phyloP scores from a whole-genome alignment of 495 filamentous ascomycete genomes.

The Patellaria atrata region DNA sequence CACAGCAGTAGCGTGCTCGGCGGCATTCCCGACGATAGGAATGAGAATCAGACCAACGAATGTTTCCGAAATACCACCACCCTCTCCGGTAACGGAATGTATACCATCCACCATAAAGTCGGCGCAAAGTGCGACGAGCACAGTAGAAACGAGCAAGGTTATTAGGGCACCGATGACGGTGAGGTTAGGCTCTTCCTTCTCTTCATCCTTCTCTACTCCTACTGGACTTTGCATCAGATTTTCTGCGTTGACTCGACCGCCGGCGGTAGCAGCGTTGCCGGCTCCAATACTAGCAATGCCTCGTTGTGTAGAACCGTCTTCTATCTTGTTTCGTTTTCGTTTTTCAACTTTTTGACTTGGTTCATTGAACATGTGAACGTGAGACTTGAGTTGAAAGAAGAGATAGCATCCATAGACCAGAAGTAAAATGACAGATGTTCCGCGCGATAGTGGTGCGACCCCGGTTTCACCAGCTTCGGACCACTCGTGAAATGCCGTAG shows the following conservation, averaged over 20 bases:
- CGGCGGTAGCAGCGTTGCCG: slow-evolving; percentile 31
- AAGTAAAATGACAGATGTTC: slow-evolving; percentile 18
- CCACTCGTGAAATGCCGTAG: slow-evolving; percentile 65
- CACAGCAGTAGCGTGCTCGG: slow-evolving; percentile 90
- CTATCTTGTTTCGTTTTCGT: slow-evolving; percentile 29
- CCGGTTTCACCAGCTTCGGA: slow-evolving; percentile 36
- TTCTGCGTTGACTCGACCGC: slow-evolving; percentile 31
- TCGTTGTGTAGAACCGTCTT: slow-evolving; percentile 44
- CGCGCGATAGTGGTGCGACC: slow-evolving; percentile 45
- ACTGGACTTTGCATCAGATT: slow-evolving; percentile 28
- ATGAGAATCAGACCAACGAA: slow-evolving; percentile 94
- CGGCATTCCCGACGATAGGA: slow-evolving; percentile 94
- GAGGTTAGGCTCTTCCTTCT: slow-evolving; percentile 55
- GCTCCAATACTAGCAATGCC: slow-evolving; percentile 48
- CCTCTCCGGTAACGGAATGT: slow-evolving; percentile 45
- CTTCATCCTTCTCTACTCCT: slow-evolving; percentile 37
- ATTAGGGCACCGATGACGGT: slow-evolving; percentile 51
- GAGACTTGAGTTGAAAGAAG: slow-evolving; percentile 20
- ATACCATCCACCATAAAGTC: slow-evolving; percentile 84
- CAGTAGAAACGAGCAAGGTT: slow-evolving; percentile 57
- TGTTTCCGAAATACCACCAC: slow-evolving; percentile 54
- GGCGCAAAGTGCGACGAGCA: slow-evolving; percentile 72
- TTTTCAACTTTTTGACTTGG: slow-evolving; percentile 54
- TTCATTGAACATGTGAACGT: slow-evolving; percentile 24
- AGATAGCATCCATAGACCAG: slow-evolving; percentile 20